Evolutionary conservation across 176 grass and related monocot species (phyloP).

Genomic region (Alopecurus myosuroides): DNA sequence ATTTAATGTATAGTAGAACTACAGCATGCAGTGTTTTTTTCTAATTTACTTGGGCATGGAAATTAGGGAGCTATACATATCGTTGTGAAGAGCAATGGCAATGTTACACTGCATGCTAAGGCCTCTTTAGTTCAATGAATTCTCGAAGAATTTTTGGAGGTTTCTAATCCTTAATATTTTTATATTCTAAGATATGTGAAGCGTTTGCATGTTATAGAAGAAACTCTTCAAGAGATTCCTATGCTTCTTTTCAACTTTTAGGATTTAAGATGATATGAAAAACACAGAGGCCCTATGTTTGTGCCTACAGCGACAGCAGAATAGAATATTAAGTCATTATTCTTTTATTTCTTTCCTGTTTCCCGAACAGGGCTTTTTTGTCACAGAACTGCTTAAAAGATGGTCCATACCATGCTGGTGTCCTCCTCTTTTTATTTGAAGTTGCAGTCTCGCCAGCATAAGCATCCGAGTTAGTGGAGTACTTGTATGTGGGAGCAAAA

Average conservation of each 20-base stretch:
- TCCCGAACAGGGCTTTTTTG: background rate
- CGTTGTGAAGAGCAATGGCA: background rate
- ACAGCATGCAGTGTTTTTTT: background rate
- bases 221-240: background rate
- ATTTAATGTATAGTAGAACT: background rate
- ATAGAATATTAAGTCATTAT: background rate
- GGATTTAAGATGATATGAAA: background rate
- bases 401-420: slow-evolving; percentile 63
- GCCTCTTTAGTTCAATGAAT: background rate
- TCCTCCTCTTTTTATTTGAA: slow-evolving; percentile 63
- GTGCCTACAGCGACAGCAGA: background rate
- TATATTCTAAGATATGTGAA: background rate
- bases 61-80: background rate
- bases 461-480: slow-evolving; percentile 64
- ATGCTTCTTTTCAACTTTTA: background rate
- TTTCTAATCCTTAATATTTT: background rate
- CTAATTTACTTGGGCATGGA: background rate
- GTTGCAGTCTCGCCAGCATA: slow-evolving; percentile 53
- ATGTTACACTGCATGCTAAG: background rate
- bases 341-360: background rate
- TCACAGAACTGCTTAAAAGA: background rate
- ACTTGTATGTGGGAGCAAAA: slow-evolving; percentile 95
- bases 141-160: background rate
- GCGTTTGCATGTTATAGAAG: background rate
- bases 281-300: background rate